Percentiles rank a stretch among this genome's conserved stretches.
Evolutionary conservation across 164 flowering plant genomes (phyloP).

Genomic region (Liquidambar formosana): DNA sequence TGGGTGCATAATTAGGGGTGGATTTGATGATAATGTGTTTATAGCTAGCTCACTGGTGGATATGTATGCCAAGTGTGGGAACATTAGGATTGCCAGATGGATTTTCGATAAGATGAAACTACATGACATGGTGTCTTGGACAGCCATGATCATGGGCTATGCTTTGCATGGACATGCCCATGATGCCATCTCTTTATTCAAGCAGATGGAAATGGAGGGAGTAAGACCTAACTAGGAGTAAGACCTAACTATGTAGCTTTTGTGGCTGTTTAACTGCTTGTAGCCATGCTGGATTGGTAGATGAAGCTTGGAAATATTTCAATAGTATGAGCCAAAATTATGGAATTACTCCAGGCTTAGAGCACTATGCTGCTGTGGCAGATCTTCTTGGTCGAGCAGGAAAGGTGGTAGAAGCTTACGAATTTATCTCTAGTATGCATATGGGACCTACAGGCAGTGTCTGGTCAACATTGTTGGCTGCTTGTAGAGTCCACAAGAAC

Average conservation of each 20-base stretch:
- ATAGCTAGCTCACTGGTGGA: constrained; percentile 83
- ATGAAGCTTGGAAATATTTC: constrained; percentile 68
- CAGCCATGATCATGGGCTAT: constrained; percentile 93
- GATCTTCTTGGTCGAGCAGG: constrained; percentile 96
- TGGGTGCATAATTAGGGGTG: constrained; percentile 54
- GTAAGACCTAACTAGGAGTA: constrained; percentile 59
- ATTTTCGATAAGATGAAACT: constrained; percentile 60
- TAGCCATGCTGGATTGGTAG: constrained; percentile 80
- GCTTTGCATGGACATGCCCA: constrained; percentile 74
- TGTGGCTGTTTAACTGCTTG: constrained; percentile 86
- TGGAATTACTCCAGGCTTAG: constrained; percentile 67
- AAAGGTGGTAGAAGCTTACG: constrained; percentile 66
- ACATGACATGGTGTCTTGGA: constrained; percentile 85
- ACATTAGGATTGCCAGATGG: constrained; percentile 53
- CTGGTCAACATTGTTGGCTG: constrained; percentile 69
- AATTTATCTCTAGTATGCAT: constrained; percentile 56
- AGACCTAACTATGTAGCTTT: constrained; percentile 65
- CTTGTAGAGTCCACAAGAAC: constrained; percentile 78
- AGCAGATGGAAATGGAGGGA: constrained; percentile 59
- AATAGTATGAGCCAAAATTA: constrained; percentile 52
- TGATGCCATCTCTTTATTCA: constrained; percentile 64
- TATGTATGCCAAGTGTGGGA: constrained; percentile 94
- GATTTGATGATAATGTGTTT: constrained; percentile 56
- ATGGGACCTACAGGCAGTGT: constrained; percentile 54
- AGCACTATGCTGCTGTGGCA: constrained; percentile 85